phyloP scores from a whole-genome alignment of 345 rosid genomes.

The Acer yangbiense region DNA sequence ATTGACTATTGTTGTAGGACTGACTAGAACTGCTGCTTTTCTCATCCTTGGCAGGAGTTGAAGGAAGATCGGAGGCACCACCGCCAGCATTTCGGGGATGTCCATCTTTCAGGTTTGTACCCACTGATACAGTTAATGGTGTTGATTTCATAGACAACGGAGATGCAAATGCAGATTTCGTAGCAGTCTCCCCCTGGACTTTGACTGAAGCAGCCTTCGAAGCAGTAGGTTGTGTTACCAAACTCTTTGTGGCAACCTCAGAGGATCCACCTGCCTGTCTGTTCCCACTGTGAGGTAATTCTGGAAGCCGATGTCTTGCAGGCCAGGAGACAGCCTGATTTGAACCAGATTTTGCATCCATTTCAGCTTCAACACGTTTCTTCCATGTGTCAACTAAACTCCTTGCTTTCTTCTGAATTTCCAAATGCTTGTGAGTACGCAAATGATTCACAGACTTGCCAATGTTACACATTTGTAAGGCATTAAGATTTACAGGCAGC shows the following conservation, averaged over 20 bases:
- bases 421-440: constrained; percentile 75
- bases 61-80: constrained; percentile 46
- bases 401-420: constrained; percentile 89
- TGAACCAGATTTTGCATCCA: constrained; percentile 78
- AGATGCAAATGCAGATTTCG: constrained; percentile 54
- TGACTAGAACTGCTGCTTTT: constrained; percentile 85
- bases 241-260: constrained; percentile 65
- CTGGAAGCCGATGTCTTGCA: constrained; percentile 63
- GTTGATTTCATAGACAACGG: constrained; percentile 56
- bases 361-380: constrained; percentile 93
- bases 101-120: constrained; percentile 53
- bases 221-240: constrained; percentile 54
- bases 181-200: constrained; percentile 49
- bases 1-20: constrained; percentile 77
- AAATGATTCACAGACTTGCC: constrained; percentile 93
- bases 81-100: constrained; percentile 44
- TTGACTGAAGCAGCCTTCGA: constrained; percentile 62
- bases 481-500: constrained; percentile 87
- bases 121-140: constrained; percentile 46
- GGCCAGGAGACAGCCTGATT: constrained; percentile 67
- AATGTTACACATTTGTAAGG: constrained; percentile 82
- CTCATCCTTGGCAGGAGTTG: constrained; percentile 54
- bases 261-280: constrained; percentile 58
- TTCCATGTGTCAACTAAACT: constrained; percentile 95
- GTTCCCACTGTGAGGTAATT: constrained; percentile 54